Base-by-base conservation (phyloP, 208 protist genomes). In the Crithidia thermophila region DNA sequence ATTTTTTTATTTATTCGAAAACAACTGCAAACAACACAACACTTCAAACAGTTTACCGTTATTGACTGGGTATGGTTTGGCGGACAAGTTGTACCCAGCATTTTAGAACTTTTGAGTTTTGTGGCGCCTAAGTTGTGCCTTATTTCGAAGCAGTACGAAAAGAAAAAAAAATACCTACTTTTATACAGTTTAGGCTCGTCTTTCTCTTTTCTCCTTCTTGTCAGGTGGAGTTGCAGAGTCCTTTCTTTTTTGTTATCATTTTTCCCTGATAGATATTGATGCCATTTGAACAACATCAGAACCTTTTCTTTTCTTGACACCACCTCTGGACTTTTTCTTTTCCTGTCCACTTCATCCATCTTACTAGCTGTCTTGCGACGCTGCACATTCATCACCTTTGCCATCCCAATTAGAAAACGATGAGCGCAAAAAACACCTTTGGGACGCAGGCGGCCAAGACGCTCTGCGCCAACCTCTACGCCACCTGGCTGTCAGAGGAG, bases 381-480 rank as follows among this genome's bases (percentile, higher is more conserved):
- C 18, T 21, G 16, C 45, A 30, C 45, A 21, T 51, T 51, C 23
- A 14, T 51, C 23, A 6, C n/a, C 5, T 10, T 14, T 30, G 7
- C 9, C 6, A n/a, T 2, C n/a, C 4, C 45, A n/a, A 9, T 14
- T 23, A 40, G 16, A 31, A 39, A 56, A 53, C 52, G 43, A 72
- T 75, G 75, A 68, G 52, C 27, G 37, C 25, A 4, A 75, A 75
- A 42, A 75, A 75, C 45, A 68, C 68, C 10, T 67, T 75, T 39
- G 68, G 68, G 20, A 55, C 60, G 62, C 84, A 75, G 76, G 74
- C 82, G 27, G 75, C 80, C 18, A 94, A 91, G 50, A 70, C 83
- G 20, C 72, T 94, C 7, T 72, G 91, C 10, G 88, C 89, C 4
- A 78, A 92, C 62, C 70, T 94, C 2, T 94, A 92, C 63, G 72